phyloP scores from a whole-genome alignment of 2,329 filamentous ascomycete species.

The Colletotrichum lindemuthianum region DNA sequence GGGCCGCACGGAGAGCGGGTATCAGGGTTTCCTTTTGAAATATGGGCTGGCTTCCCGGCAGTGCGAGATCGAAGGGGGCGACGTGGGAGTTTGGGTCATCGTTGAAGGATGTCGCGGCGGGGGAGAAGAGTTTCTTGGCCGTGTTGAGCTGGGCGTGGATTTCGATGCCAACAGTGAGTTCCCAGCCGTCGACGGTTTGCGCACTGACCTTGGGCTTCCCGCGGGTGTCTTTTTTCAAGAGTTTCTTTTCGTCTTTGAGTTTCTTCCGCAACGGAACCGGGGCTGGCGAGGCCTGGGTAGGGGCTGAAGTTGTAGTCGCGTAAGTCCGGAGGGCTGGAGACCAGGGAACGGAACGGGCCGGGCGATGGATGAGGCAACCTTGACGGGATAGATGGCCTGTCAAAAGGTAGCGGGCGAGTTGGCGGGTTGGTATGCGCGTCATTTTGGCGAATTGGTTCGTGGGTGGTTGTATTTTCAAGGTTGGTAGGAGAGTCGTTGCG shows the following conservation, averaged over 20 bases:
- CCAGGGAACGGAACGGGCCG: constrained; percentile 35
- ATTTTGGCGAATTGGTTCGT: constrained; percentile 44
- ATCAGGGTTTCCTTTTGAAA: constrained; percentile 87
- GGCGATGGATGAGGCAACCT: constrained; percentile 50
- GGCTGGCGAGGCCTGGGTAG: constrained; percentile 36
- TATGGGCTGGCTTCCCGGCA: constrained; percentile 87
- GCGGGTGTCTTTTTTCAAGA: constrained; percentile 72
- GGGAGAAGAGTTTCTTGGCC: constrained; percentile 87
- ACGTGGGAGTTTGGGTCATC: constrained; percentile 86
- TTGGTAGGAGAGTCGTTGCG: background rate
- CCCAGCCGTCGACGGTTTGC: constrained; percentile 77
- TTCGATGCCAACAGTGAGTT: constrained; percentile 95
- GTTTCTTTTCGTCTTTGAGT: constrained; percentile 76
- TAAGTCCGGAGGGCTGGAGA: constrained; percentile 33
- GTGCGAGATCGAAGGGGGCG: constrained; percentile 86
- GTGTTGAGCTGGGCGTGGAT: constrained; percentile 98
- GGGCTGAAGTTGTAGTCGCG: constrained; percentile 40
- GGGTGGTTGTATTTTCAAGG: background rate
- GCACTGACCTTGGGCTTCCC: constrained; percentile 56
- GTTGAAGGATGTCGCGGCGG: constrained; percentile 71
- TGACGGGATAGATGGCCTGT: constrained; percentile 53
- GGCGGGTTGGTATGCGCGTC: constrained; percentile 54
- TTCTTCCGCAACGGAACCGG: constrained; percentile 73
- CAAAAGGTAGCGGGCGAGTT: constrained; percentile 61
- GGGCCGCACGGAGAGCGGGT: constrained; percentile 88